Evolutionary conservation across 2,329 filamentous ascomycete species (phyloP), one percentile per base, ranked within the genome.

Genomic region (Polytolypa hystricis): DNA sequence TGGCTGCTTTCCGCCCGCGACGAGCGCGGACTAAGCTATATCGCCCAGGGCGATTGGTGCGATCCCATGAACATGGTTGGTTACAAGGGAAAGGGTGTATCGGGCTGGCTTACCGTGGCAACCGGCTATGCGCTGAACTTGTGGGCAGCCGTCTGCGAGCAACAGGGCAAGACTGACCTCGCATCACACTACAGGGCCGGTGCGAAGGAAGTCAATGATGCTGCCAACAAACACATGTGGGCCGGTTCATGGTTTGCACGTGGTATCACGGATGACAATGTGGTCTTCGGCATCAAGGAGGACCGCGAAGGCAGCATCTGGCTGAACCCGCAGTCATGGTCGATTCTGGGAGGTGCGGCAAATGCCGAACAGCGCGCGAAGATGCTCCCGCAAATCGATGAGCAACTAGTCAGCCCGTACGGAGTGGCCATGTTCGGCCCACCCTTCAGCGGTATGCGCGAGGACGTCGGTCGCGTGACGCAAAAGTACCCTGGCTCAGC

Each of bases 11-110:
- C 52, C 2, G 59, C 67, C 2, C 67, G 70, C 34, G 71, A 75
- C 42, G 50, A 62, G 15, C 66, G 70, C 3, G 71, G 71, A 0
- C 59, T 75, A 5, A 72, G 67, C 49, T 74, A 67, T 54, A 73
- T 74, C 43, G 69, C 69, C 0, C 70, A 74, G 50, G 71, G 71
- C 23, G 71, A 75, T 49, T 75, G 71, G 71, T 75, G 71, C 44
- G 71, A 74, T 42, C 71, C 71, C 3, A 71, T 74, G 66, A 75
- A 75, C 52, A 75, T 75, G 71, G 71, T 73, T n/a, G 70, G 70
- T 3, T 70, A 69, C 48, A 73, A 72, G 49, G 71, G 71, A 26
- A 62, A 65, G 36, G 71, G 71, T 16, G 71, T 75, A 1, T 74
- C 71, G 0, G 71, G 70, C 14, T 75, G 71, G 71, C 61, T 74